Evolutionary conservation across 768 basidiomycete genomes (phyloP), one percentile per base, ranked within the genome.

Genomic region (Rhodocollybia butyracea): DNA sequence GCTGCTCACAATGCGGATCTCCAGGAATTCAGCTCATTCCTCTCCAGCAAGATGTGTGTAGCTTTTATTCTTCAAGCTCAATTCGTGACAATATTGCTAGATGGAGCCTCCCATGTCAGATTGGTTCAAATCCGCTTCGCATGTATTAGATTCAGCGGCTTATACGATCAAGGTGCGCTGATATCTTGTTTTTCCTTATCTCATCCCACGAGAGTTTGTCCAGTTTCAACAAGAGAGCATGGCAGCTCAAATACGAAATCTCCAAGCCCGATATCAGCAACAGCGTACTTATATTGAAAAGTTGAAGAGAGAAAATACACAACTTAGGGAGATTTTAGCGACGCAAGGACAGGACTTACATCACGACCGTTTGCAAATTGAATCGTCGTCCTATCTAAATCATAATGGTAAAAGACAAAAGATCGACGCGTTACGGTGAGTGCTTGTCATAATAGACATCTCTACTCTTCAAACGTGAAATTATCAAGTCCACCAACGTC

Each of bases 161-260:
- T 80, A 79, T 61, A 80, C 90, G 17, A 77, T 80, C 48, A 89
- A 88, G 77, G 90, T 88, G 7, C 65, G 61, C 31, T 26, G 22
- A 15, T 42, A 36, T 2, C 19, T 3, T 22, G 10, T 50, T 10
- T 17, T 27, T 21, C 21, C 22, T 31, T 27, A 24, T 17, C 40
- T 32, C 21, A 21, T 32, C 26, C n/a, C 48, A 7, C 29, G 19
- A 32, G 39, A 45, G 34, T 48, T 40, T 41, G 38, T 50, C 50
- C 19, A 92, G 89, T 91, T 91, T 62, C 91, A 94, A 68, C 83
- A 88, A 70, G 87, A 89, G 60, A 81, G 82, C 11, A 79, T 92
- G 70, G 83, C 84, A 4, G 74, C 79, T 29, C 82, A 90, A 57
- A 78, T 90, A 40, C 78, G 82, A 41, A 79, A 81, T 59, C 87